phyloP scores from a whole-genome alignment of 805 yeast species.

The Nakazawaea sp. region DNA sequence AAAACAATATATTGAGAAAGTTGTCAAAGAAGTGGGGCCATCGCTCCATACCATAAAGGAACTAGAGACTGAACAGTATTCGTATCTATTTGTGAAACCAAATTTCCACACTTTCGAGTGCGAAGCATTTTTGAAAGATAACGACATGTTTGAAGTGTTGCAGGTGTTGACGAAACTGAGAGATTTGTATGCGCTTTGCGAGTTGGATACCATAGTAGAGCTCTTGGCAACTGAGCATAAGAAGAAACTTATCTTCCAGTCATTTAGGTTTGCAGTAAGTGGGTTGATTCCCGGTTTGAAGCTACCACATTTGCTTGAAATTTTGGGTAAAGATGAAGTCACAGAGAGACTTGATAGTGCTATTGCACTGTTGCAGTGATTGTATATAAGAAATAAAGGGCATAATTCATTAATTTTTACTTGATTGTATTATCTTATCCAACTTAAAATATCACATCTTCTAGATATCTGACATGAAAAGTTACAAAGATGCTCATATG shows the following conservation, averaged over 20 bases:
- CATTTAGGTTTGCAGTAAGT: conserved; percentile 61
- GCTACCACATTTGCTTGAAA: conserved; percentile 46
- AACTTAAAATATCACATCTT: too few species aligned
- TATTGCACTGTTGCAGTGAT: too few species aligned
- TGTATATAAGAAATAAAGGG: too few species aligned
- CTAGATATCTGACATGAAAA: too few species aligned
- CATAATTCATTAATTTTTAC: too few species aligned
- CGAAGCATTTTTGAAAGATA: conserved; percentile 23
- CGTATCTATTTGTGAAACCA: conserved; percentile 39
- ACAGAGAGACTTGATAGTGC: conserved; percentile 21
- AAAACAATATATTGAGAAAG: conserved; percentile 26
- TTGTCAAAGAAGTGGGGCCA: conserved; percentile 39
- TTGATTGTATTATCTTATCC: too few species aligned
- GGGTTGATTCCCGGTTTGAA: conserved; percentile 68
- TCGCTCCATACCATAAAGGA: conserved; percentile 50
- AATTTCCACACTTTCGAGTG: conserved; percentile 19
- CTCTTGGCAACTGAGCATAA: conserved; percentile 6
- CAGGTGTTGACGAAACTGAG: conserved; percentile 11
- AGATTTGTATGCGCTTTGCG: conserved; percentile 6
- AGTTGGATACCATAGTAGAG: conserved; percentile 6
- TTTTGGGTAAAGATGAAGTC: conserved; percentile 42
- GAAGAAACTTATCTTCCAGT: conserved; percentile 43
- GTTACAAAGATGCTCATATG: too few species aligned
- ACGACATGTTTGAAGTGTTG: conserved; percentile 11
- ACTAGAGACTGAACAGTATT: conserved; percentile 32